Base-by-base conservation (phyloP, 495 filamentous ascomycete genomes). In the Aspergillus affinis region DNA sequence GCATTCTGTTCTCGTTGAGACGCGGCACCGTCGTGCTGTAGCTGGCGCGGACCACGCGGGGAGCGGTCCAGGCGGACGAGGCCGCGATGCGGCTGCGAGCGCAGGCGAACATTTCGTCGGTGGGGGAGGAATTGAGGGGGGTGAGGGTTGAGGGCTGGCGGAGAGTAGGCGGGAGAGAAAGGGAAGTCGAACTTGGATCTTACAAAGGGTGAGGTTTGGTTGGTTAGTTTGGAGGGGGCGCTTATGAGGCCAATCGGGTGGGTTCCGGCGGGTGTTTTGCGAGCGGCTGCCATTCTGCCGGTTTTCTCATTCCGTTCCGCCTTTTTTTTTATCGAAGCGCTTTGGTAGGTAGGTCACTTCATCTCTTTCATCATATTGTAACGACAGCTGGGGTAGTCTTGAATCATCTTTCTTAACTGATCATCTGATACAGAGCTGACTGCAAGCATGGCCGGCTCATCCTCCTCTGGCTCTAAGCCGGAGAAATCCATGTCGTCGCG, bases 401-500 rank as follows among this genome's bases (percentile, higher is more conserved):
- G 12, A 30, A 13, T 57, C 12, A 29, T 53, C 41, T 45, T 55
- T 10, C 32, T 26, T 5, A 47, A n/a, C 46, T 51, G 4, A 26
- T 19, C 57, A 29, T 17, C 4, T 51, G 26, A 49, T 49, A 51
- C 53, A 32, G 0, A 26, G 2, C 23, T 26, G 2, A 26, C 36
- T 20, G 30, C 53, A 32, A 46, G 64, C 61, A 78, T 79, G 80
- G 62, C 72, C 44, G 51, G 54, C 57, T 61, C 71, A 21, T 55
- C 65, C 26, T 55, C 69, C 30, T 49, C 72, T 57, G 64, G 75
- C 60, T 61, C 69, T 47, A 81, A 77, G 69, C 69, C 80, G 27
- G 69, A 76, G 19, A 95, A 95, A 76, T 78, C 78, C 10, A 94
- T 96, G 89, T 97, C 93, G 61, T 93, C 90, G 3, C 85, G 92